phyloP scores from a whole-genome alignment of 2,329 filamentous ascomycete species.

The Grosmannia serpens region DNA sequence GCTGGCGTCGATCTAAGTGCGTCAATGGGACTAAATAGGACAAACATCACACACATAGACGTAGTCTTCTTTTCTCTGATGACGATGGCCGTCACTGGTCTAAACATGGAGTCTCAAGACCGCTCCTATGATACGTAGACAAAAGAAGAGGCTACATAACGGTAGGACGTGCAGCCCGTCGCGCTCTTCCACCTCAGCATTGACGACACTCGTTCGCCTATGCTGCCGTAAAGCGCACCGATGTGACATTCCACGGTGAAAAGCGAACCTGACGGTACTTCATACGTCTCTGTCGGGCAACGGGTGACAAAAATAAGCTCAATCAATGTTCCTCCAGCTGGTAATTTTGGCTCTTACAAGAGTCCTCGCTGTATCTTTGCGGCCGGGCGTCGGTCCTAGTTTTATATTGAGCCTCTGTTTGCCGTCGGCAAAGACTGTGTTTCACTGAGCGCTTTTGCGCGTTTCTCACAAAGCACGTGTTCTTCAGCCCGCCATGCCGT shows the following conservation, averaged over 20 bases:
- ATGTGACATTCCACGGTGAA: background rate
- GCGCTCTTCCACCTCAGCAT: no score
- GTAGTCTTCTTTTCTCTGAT: background rate
- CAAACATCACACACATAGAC: slow-evolving; percentile 31
- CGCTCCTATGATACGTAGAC: no score
- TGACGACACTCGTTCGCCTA: no score
- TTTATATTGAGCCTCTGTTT: background rate
- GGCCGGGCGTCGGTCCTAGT: no score
- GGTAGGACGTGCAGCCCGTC: no score
- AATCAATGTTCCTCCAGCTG: background rate
- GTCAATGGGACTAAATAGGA: slow-evolving; percentile 53
- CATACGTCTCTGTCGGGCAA: background rate
- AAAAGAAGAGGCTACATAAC: no score
- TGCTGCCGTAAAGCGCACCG: background rate
- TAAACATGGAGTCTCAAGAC: no score
- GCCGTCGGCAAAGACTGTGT: no score
- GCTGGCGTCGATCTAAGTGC: slow-evolving; percentile 43
- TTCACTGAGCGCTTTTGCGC: no score
- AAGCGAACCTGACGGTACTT: background rate
- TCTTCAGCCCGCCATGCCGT: background rate
- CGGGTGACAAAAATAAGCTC: background rate
- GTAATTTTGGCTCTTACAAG: background rate
- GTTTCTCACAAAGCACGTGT: background rate
- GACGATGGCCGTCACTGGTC: no score
- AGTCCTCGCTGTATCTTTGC: no score